Percentiles rank a stretch among this genome's conserved stretches.
These are phyloP conservation scores for Leersia perrieri DNA, from an alignment of 176 grass and related monocot genomes.

Conservation along the genomic window DNA sequence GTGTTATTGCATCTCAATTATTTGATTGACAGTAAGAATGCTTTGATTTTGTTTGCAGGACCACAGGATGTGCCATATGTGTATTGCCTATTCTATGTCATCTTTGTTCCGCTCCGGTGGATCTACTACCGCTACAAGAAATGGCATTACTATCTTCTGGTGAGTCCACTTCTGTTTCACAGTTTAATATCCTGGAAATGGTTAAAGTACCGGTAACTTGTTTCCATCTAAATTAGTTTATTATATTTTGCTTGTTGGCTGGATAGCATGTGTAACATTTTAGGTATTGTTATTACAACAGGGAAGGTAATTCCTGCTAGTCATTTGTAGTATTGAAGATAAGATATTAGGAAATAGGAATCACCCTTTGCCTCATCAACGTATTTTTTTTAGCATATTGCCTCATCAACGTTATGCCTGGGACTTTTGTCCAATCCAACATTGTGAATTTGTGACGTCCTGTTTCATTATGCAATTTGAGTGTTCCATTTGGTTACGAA, in stretches of 20 bases:
- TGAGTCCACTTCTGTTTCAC: conserved; percentile 25
- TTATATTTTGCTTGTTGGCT: neutral
- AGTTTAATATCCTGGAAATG: neutral
- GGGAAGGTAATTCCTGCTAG: neutral
- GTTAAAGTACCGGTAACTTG: neutral
- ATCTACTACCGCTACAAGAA: conserved; percentile 99
- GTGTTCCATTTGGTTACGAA: neutral
- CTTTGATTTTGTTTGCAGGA: conserved; percentile 42
- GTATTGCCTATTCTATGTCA: conserved; percentile 92
- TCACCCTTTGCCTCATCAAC: neutral
- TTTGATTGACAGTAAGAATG: conserved; percentile 6
- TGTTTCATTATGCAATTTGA: neutral
- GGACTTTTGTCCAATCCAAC: neutral
- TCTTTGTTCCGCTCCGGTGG: conserved; percentile 91
- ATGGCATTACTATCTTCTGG: conserved; percentile 98
- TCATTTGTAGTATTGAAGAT: no score
- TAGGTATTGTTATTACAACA: neutral
- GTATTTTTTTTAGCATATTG: no score
- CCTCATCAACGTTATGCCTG: neutral
- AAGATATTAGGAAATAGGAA: neutral
- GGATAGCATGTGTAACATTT: neutral
- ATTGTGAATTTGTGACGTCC: neutral
- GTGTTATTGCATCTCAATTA: neutral
- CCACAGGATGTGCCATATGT: conserved; percentile 90
- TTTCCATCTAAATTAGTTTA: neutral